phyloP scores from a whole-genome alignment of 371 early-diverging fungal species.

The Mucor saturninus region DNA sequence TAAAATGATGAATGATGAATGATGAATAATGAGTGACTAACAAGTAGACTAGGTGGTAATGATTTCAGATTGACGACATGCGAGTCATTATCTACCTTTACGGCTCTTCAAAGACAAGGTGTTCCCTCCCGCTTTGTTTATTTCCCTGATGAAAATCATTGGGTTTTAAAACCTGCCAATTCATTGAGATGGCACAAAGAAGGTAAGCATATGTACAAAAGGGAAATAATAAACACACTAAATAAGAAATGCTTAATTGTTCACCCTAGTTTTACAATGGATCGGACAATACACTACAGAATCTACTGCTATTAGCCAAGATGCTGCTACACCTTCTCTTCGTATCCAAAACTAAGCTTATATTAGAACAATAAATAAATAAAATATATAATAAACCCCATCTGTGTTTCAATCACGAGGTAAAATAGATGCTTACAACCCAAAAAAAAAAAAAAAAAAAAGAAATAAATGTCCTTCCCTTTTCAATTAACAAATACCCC shows the following conservation, averaged over 20 bases:
- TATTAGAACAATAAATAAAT: neutral
- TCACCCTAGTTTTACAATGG: conserved; percentile 56
- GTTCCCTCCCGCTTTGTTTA: conserved; percentile 75
- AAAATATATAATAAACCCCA: too few relatives aligned
- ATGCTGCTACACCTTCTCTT: neutral
- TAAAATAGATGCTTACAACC: neutral
- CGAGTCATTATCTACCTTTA: conserved; percentile 80
- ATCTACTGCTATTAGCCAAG: conserved; percentile 6
- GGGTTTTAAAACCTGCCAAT: conserved; percentile 80
- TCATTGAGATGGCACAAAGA: conserved; percentile 79
- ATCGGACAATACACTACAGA: conserved; percentile 55
- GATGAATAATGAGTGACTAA: too few relatives aligned
- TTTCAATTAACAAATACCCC: neutral
- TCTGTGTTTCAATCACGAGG: neutral
- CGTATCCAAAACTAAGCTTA: conserved; percentile 1
- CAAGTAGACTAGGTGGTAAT: conserved; percentile 27
- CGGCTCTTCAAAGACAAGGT: conserved; percentile 77
- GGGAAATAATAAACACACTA: neutral
- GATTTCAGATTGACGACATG: conserved; percentile 74
- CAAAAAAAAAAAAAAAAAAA: neutral
- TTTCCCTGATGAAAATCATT: conserved; percentile 86
- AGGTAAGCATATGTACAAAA: conserved; percentile 30
- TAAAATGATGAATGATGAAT: conserved; percentile 50
- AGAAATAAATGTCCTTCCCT: neutral
- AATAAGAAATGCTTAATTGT: too few relatives aligned